Base-by-base conservation (phyloP, 768 basidiomycete genomes). In the Cystobasidium onofrii region DNA sequence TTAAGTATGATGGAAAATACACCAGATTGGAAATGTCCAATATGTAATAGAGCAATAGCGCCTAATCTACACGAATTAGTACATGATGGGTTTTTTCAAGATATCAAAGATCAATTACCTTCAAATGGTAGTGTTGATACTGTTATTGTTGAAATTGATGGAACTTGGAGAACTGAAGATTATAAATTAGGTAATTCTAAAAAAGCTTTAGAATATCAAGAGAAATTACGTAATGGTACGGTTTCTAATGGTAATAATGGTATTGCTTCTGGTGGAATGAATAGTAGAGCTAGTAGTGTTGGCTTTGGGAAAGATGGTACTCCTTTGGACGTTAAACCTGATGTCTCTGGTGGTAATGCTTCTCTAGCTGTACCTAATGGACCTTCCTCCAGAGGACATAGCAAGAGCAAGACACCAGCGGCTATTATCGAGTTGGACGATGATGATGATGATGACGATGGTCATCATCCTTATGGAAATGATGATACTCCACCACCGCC, bases 1-100 rank as follows among this genome's bases (percentile, higher is more conserved):
- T 91, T 89, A 79, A 88, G 89, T 3, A 87, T 95, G 80, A 98
- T 96, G 87, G 91, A 95, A 79, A 89, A 91, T 82, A 97, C 93
- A 10, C 96, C 95, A 1, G 93, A 92, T 34, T 99, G 91, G 89
- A 81, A 89, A 57, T 98, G 96, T 81, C 95, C 96, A 31, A 89
- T 92, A 52, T 98, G 96, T 81, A 91, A 92, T 80, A 88, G 86
- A 78, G 83, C 85, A 57, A 81, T 99, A 66, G 86, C 88, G 76
- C 83, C 86, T 23, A 12, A 7, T n/a, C 4, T 50, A 17, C 89
- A 89, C 39, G 91, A 97, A 74, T 83, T 99, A 41, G 88, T 96
- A 43, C 85, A 95, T 73, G 96, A 99, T 80, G 94, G 92, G 9
- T 98, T 90, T 81, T 91, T 94, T 80, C 87, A 91, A 76, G 86